Base-by-base conservation (phyloP, 2,329 filamentous ascomycete species). In the Colletotrichum tofieldiae region DNA sequence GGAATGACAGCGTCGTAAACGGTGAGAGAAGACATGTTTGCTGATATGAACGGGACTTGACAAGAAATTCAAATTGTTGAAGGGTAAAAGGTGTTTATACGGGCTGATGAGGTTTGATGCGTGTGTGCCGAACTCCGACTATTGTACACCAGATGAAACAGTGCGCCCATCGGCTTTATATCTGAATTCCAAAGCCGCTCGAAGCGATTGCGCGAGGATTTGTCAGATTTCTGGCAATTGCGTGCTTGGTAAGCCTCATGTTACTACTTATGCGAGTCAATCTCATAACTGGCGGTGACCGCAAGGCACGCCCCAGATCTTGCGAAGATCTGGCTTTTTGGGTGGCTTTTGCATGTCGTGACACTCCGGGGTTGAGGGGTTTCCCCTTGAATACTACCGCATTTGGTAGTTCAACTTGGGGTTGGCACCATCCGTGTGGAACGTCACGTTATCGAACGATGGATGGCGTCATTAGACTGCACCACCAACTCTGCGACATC, bases 1-100 rank as follows among this genome's bases (percentile, higher is more conserved):
- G 72, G 69, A 32, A 82, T 72, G 52, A 76, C 76, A 20, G 73
- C 64, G 41, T 82, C 77, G 75, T 81, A 80, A 51, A 82, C 66
- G 9, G 75, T 76, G 45, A 79, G 37, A 18, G 75, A 73, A 23
- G 79, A 61, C 79, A 81, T 82, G 9, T 49, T 78, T 49, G 43
- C 55, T 35, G 56, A 60, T 32, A 14, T 51, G 4, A 18, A 5
- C 2, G 9, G 11, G 23, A 29, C 6, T n/a, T 3, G 9, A 7
- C 9, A n/a, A 35, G 43, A 47, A 4, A 47, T 20, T 47, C 18
- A n/a, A n/a, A 11, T 11, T 3, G 43, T n/a, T n/a, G 45, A 8
- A 20, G 8, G 39, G 9, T 47, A n/a, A 26, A 26, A n/a, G 41
- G 58, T 45, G 37, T 41, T 58, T 54, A 20, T 55, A 41, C 29